Conservation (phyloP, 768 basidiomycete species). For the Pilatotrama ljubarskyi region DNA sequence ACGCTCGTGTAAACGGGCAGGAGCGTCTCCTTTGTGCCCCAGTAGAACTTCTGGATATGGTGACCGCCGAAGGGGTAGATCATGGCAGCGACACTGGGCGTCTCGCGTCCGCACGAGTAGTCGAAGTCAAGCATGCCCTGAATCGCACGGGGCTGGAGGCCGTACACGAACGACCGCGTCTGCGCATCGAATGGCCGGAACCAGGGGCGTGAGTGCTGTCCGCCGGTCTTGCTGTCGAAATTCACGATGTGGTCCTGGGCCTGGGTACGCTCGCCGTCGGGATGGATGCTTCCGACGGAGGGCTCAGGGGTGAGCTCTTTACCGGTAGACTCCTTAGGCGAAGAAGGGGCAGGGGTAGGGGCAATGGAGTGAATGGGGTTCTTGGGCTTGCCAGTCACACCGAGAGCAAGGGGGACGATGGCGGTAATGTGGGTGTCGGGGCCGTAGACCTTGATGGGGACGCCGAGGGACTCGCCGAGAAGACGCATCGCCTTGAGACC, state of each 20-base stretch:
- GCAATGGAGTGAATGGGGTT: slow-evolving; percentile 40
- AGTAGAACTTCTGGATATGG: slow-evolving; percentile 99
- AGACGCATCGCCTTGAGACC: slow-evolving; percentile 97
- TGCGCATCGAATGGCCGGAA: slow-evolving; percentile 90
- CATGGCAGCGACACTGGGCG: slow-evolving; percentile 97
- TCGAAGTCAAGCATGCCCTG: slow-evolving; percentile 99
- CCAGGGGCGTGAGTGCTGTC: slow-evolving; percentile 57
- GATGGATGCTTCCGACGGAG: slow-evolving; percentile 68
- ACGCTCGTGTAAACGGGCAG: slow-evolving; percentile 95
- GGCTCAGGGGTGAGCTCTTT: slow-evolving; percentile 33
- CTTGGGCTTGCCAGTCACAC: slow-evolving; percentile 61
- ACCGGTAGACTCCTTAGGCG: slow-evolving; percentile 39
- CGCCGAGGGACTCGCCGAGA: slow-evolving; percentile 94
- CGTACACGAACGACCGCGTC: slow-evolving; percentile 97
- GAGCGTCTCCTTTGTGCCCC: slow-evolving; percentile 99
- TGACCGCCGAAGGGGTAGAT: slow-evolving; percentile 99
- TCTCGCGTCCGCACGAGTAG: slow-evolving; percentile 90
- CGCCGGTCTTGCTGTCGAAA: slow-evolving; percentile 59
- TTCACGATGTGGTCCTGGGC: slow-evolving; percentile 87
- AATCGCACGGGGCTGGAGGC: slow-evolving; percentile 98
- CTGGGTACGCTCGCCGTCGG: slow-evolving; percentile 80
- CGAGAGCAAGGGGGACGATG: slow-evolving; percentile 98
- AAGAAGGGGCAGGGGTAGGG: slow-evolving; percentile 48
- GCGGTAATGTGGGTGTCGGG: slow-evolving; percentile 99
- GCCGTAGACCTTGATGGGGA: slow-evolving; percentile 95